Base-by-base conservation (phyloP, 495 filamentous ascomycete genomes). In the Schizothecium vesticola region DNA sequence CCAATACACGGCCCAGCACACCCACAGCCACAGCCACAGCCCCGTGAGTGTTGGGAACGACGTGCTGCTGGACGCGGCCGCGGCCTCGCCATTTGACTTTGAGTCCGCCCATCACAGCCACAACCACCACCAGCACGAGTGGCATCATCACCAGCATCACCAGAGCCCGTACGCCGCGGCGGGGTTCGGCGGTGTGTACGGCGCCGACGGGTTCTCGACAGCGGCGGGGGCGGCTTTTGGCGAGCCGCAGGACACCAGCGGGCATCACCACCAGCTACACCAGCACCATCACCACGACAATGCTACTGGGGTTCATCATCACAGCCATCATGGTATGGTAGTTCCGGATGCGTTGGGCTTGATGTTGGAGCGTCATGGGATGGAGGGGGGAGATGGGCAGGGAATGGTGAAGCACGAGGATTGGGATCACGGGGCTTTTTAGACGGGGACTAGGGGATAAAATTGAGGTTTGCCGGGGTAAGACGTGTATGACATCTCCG, bases 391-490 rank as follows among this genome's bases (percentile, higher is more conserved):
- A 0, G 73, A 71, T n/a, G 25, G 33, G 6, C 75, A 73, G 22
- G 64, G 69, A 9, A 56, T 70, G 58, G 72, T 82, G 26, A 81
- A 82, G 69, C 74, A 69, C 28, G 80, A 82, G 69, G 76, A 76
- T 0, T 78, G 76, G 76, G 77, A 75, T 29, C 66, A 67, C 13
- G 29, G 43, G 51, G 25, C 61, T 67, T 59, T 31, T 36, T 28
- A 29, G 25, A 22, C 0, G 2, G 7, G 25, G 25, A 8, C 8
- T 31, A n/a, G 60, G 19, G n/a, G 28, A 13, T 61, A 51, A 51
- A 51, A 51, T 8, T 51, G 43, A 19, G 16, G 16, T 3, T 8
- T 2, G 43, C 8, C 43, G 6, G 19, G 43, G 31, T 2, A 3
- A 2, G 31, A 3, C 31, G 10, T 12, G 31, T 7, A 8, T n/a